These are phyloP conservation scores for Erodium moschatum DNA, from an alignment of 441 rosid genomes.

Conservation along the genomic window DNA sequence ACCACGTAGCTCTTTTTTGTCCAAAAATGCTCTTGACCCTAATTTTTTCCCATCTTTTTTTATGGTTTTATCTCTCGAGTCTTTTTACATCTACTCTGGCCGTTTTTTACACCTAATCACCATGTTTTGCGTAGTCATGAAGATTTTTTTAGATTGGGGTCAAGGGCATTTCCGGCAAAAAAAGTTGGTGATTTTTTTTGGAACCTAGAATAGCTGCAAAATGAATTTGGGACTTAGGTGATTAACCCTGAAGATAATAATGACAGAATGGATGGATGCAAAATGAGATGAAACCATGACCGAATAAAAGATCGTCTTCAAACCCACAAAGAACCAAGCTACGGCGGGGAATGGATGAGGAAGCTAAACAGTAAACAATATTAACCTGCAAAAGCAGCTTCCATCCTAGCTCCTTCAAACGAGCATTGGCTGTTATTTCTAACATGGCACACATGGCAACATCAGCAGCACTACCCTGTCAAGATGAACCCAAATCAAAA, in stretches of 20 bases:
- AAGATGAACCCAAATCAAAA: constrained; percentile 10
- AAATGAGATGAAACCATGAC: background rate
- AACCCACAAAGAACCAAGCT: background rate
- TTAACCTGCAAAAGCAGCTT: constrained; percentile 78
- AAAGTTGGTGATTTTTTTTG: too few species aligned
- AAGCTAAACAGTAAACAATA: constrained; percentile 10
- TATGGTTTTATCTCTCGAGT: too few species aligned
- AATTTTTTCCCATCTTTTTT: too few species aligned
- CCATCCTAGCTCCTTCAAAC: constrained; percentile 82
- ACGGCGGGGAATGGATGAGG: background rate
- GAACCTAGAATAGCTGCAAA: too few species aligned
- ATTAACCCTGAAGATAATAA: background rate
- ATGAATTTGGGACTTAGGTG: too few species aligned
- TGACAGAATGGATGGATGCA: background rate
- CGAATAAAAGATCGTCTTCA: background rate
- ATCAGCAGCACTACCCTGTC: constrained; percentile 98
- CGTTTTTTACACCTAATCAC: too few species aligned
- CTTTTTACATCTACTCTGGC: too few species aligned
- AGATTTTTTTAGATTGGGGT: background rate
- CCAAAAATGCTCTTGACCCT: too few species aligned
- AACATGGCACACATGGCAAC: constrained; percentile 98
- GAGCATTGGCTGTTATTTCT: constrained; percentile 56
- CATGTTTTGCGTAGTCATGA: too few species aligned
- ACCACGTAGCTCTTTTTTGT: too few species aligned
- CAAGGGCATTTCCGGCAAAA: too few species aligned